These are phyloP conservation scores for Coemansia sp. DNA, from an alignment of 192 early-diverging fungal species.

Conservation along the genomic window DNA sequence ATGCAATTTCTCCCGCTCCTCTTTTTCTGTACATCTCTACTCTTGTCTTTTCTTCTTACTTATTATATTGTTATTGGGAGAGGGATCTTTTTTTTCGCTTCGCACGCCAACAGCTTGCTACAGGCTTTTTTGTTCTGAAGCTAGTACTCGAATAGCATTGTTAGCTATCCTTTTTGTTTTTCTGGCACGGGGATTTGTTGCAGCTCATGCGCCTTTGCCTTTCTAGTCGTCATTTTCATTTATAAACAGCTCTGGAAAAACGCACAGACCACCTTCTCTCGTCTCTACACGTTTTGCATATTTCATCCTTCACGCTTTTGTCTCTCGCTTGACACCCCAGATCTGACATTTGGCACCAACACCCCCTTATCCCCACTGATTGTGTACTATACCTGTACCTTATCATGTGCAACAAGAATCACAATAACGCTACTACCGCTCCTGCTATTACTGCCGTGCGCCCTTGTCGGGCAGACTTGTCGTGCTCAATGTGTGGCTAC, in stretches of 20 bases:
- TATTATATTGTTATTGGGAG: background rate
- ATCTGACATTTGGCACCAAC: background rate
- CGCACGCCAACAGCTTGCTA: slow-evolving; percentile 1
- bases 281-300: slow-evolving; percentile 6
- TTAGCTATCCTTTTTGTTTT: background rate
- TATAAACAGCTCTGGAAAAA: background rate
- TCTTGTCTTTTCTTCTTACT: background rate
- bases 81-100: background rate
- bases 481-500: slow-evolving; percentile 50
- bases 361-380: background rate
- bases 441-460: slow-evolving; percentile 9
- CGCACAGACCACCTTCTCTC: slow-evolving; percentile 26
- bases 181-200: background rate
- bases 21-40: background rate
- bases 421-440: background rate
- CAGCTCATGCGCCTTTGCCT: background rate
- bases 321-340: background rate
- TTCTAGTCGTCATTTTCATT: background rate
- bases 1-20: background rate
- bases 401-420: background rate
- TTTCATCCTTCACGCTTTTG: background rate
- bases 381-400: background rate
- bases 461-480: background rate
- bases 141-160: background rate
- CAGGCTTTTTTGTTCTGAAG: background rate